Percentiles rank a stretch among this genome's conserved stretches.
Conservation (phyloP, 805 yeast genomes). For the Candida methanosorbosa region DNA sequence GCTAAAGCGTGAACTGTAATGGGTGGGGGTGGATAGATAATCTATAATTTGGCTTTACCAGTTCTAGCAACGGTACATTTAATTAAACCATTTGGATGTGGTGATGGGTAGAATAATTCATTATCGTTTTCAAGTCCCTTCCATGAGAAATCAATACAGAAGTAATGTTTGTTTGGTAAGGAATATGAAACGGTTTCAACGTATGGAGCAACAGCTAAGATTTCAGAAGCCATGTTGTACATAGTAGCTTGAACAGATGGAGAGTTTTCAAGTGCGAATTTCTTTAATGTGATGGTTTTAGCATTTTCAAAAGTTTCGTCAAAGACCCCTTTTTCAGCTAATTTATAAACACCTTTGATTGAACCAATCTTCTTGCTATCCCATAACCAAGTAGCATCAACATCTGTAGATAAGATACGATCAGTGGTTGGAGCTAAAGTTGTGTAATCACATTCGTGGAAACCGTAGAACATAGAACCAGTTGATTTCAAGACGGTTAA, state of each 20-base stretch:
- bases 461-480: conserved; percentile 88
- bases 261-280: conserved; percentile 79
- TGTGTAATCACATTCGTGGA: conserved; percentile 79
- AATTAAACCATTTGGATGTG: conserved; percentile 91
- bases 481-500: conserved; percentile 84
- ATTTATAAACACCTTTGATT: conserved; percentile 37
- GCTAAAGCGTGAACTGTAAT: neutral
- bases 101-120: conserved; percentile 80
- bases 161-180: conserved; percentile 89
- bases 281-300: conserved; percentile 59
- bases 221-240: conserved; percentile 82
- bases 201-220: conserved; percentile 48
- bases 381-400: conserved; percentile 66
- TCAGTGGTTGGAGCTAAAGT: conserved; percentile 77
- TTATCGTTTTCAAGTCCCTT: conserved; percentile 74
- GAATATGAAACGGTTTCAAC: conserved; percentile 61
- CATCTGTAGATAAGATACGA: conserved; percentile 82
- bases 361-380: conserved; percentile 39
- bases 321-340: conserved; percentile 55
- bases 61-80: conserved; percentile 77
- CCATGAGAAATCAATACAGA: conserved; percentile 75
- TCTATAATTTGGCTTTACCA: conserved; percentile 44
- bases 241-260: conserved; percentile 96
- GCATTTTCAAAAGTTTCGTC: conserved; percentile 58
- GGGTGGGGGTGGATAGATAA: too few relatives aligned